These are phyloP conservation scores for Kodamaea restingae DNA, from an alignment of 805 yeast genomes.

Conservation along the genomic window DNA sequence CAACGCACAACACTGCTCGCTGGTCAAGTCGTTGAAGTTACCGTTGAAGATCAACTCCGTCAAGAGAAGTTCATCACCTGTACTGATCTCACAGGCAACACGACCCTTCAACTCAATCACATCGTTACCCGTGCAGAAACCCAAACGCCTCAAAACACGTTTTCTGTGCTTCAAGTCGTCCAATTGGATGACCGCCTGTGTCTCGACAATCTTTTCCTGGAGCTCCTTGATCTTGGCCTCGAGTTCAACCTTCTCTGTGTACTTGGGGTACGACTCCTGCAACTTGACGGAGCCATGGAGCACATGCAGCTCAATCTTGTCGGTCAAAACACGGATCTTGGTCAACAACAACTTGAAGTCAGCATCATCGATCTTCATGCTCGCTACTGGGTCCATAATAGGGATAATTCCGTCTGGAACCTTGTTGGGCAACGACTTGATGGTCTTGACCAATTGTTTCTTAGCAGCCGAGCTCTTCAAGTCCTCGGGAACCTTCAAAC, in stretches of 20 bases:
- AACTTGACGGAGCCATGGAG: constrained; percentile 58
- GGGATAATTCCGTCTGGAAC: constrained; percentile 84
- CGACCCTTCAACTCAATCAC: constrained; percentile 95
- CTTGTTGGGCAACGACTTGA: constrained; percentile 75
- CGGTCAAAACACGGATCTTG: constrained; percentile 79
- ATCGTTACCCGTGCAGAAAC: constrained; percentile 81
- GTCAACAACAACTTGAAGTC: constrained; percentile 68
- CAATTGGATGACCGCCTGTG: constrained; percentile 87
- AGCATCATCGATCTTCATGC: constrained; percentile 86
- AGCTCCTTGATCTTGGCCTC: constrained; percentile 55
- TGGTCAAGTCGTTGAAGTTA: constrained; percentile 79
- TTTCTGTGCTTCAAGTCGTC: constrained; percentile 92
- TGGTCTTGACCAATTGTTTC: constrained; percentile 63
- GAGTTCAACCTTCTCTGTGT: constrained; percentile 59
- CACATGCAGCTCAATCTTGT: constrained; percentile 69
- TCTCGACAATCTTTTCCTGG: constrained; percentile 67
- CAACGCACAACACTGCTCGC: constrained; percentile 90
- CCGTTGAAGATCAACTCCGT: constrained; percentile 96
- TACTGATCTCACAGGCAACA: constrained; percentile 93
- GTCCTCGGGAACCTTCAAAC: constrained; percentile 78
- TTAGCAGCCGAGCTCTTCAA: constrained; percentile 53
- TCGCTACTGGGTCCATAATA: constrained; percentile 81
- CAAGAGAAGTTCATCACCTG: constrained; percentile 79
- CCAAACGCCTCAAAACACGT: constrained; percentile 86
- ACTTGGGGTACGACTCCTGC: constrained; percentile 59